These are phyloP conservation scores for Penicillium sp. DNA, from an alignment of 2,329 filamentous ascomycete species.

Conservation along the genomic window DNA sequence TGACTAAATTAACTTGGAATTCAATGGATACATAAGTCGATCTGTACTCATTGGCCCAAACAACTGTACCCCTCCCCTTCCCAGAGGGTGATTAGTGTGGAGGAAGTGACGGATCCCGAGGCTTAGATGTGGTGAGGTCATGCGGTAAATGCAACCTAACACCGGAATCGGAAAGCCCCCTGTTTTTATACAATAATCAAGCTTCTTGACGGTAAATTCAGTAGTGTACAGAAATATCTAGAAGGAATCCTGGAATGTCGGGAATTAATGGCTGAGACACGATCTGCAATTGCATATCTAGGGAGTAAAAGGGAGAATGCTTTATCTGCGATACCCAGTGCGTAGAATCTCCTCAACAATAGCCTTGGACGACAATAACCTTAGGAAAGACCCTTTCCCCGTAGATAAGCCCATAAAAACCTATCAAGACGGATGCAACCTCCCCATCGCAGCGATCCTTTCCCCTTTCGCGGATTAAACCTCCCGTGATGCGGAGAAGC, in stretches of 20 bases:
- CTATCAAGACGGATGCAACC: conserved; percentile 17
- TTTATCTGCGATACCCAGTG: not conserved
- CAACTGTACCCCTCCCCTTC: not conserved
- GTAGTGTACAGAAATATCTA: not conserved
- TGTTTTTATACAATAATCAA: not conserved
- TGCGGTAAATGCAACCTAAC: conserved; percentile 7
- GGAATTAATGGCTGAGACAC: not conserved
- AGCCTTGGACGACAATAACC: not conserved
- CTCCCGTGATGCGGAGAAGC: conserved; percentile 23
- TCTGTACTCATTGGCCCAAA: too few species aligned
- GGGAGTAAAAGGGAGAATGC: not conserved
- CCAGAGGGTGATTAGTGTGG: not conserved
- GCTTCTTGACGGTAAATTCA: not conserved
- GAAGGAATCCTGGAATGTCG: not conserved
- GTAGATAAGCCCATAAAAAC: not conserved
- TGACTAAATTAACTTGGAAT: too few species aligned
- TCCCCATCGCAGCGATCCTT: conserved; percentile 14
- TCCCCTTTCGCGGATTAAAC: not conserved
- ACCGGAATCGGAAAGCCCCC: not conserved
- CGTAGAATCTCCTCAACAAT: not conserved
- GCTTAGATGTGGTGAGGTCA: conserved; percentile 6
- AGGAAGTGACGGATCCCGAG: not conserved
- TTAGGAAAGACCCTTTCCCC: not conserved
- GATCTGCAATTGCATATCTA: not conserved
- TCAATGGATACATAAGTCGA: too few species aligned